Evolutionary conservation across 208 protist species (phyloP).

Genomic region (Leishmania braziliensis): DNA sequence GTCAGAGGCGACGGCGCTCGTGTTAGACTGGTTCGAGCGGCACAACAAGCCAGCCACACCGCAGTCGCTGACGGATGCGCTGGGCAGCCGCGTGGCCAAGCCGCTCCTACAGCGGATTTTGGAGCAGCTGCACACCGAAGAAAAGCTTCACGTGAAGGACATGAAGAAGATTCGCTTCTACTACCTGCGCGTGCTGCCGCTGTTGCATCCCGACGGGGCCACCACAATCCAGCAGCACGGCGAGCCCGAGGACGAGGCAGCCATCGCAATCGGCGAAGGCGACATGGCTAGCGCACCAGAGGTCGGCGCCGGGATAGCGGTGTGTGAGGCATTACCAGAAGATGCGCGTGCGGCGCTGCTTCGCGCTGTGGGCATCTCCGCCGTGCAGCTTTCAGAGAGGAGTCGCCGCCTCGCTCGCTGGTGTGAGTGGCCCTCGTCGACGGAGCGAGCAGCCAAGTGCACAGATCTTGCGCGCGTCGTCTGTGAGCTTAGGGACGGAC

Average conservation of each 20-base stretch:
- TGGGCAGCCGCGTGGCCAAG: constrained; percentile 85
- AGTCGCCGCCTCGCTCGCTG: constrained; percentile 21
- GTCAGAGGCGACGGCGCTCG: constrained; percentile 38
- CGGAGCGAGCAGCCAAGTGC: constrained; percentile 21
- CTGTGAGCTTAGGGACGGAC: constrained; percentile 1
- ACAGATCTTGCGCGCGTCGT: constrained; percentile 13
- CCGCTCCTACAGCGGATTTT: constrained; percentile 69
- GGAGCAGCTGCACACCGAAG: constrained; percentile 51
- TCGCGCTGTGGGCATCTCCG: not conserved
- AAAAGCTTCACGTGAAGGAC: constrained; percentile 73
- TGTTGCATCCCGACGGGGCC: not conserved
- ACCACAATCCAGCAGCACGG: not conserved
- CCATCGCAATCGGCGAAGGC: not conserved
- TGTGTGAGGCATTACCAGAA: not conserved
- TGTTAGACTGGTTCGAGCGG: constrained; percentile 84
- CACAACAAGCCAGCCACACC: constrained; percentile 81
- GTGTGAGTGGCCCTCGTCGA: constrained; percentile 15
- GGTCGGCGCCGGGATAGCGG: not conserved
- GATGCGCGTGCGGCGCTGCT: not conserved
- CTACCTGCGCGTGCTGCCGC: constrained; percentile 36
- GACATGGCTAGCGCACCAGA: not conserved
- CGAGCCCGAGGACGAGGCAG: not conserved
- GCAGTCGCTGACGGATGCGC: constrained; percentile 81
- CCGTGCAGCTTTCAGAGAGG: constrained; percentile 8
- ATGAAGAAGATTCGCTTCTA: constrained; percentile 84